These are phyloP conservation scores for Xylariaceae sp. DNA, from an alignment of 2,329 filamentous ascomycete species.

Conservation along the genomic window DNA sequence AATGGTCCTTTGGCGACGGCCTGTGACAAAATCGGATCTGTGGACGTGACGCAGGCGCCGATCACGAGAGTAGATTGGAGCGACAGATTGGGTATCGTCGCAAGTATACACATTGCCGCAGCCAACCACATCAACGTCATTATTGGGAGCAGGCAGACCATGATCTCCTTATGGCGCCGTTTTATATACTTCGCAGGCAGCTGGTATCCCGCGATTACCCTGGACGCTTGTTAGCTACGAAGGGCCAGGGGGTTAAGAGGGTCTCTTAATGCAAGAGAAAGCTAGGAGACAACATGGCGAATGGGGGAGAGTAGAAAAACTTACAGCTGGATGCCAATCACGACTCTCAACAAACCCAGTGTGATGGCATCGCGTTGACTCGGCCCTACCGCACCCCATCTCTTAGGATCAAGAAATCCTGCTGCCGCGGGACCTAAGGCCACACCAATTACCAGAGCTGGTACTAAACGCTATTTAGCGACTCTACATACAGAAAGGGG, in stretches of 20 bases:
- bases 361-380: constrained; percentile 40
- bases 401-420: constrained; percentile 46
- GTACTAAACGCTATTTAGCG: constrained; percentile 38
- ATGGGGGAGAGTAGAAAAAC: constrained; percentile 17
- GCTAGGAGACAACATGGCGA: neutral
- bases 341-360: constrained; percentile 51
- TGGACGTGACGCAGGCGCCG: constrained; percentile 57
- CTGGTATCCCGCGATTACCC: constrained; percentile 58
- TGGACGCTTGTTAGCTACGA: constrained; percentile 11
- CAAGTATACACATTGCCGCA: constrained; percentile 52
- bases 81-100: constrained; percentile 51
- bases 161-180: constrained; percentile 49
- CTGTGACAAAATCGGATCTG: constrained; percentile 59
- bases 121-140: constrained; percentile 61
- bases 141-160: constrained; percentile 52
- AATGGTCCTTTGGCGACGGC: constrained; percentile 60
- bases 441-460: constrained; percentile 51
- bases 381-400: constrained; percentile 37
- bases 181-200: constrained; percentile 53
- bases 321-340: constrained; percentile 57
- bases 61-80: constrained; percentile 54
- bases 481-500: neutral
- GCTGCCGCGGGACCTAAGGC: constrained; percentile 51
- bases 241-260: neutral
- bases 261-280: neutral